phyloP scores from a whole-genome alignment of 2,329 filamentous ascomycete genomes.

The Penicillium brevicompactum region DNA sequence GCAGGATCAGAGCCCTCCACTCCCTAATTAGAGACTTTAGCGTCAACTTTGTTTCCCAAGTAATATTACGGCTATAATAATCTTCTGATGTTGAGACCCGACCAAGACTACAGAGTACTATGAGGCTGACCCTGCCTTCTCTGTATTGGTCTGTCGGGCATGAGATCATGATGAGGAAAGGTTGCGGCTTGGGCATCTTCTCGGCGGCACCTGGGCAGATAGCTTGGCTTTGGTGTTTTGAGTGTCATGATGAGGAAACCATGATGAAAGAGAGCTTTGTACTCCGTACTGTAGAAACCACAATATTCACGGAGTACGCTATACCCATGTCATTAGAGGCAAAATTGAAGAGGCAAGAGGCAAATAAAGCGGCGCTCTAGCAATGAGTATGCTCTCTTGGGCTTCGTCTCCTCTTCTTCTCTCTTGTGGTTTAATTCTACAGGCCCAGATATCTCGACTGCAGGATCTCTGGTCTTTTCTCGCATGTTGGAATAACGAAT shows the following conservation, averaged over 20 bases:
- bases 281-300: not conserved
- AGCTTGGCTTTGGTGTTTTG: too few relatives aligned
- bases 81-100: not conserved
- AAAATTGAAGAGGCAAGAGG: not conserved
- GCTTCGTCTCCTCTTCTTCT: not conserved
- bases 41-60: constrained; percentile 21
- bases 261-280: constrained; percentile 14
- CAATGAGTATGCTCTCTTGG: not conserved
- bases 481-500: not conserved
- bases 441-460: not conserved
- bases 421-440: not conserved
- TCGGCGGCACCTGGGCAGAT: too few relatives aligned
- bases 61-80: constrained; percentile 4
- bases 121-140: not conserved
- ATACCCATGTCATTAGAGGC: constrained; percentile 18
- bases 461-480: not conserved
- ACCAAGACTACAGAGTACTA: not conserved
- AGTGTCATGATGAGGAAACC: constrained; percentile 20
- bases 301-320: not conserved
- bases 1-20: not conserved
- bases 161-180: constrained; percentile 21
- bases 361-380: not conserved
- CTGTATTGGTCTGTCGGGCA: not conserved
- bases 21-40: constrained; percentile 20
- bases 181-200: not conserved